Conservation (phyloP, 805 yeast genomes). For the Jamesozyma lodderae region DNA sequence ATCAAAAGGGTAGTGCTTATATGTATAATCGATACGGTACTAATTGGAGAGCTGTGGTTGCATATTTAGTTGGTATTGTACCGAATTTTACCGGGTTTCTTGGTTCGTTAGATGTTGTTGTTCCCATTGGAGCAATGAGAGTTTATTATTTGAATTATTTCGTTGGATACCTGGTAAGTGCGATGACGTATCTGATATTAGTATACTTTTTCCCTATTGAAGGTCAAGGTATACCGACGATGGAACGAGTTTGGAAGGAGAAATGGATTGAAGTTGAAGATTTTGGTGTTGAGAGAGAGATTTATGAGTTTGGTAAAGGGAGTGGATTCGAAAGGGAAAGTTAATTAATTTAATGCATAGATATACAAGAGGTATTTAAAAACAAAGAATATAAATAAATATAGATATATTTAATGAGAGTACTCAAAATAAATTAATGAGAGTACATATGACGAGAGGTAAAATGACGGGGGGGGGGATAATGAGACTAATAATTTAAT, state of each 20-base stretch:
- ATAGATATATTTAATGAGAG: too few relatives aligned
- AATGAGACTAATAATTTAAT: too few relatives aligned
- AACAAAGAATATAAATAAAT: too few relatives aligned
- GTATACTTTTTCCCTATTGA: constrained; percentile 44
- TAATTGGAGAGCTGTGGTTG: constrained; percentile 79
- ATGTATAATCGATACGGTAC: constrained; percentile 53
- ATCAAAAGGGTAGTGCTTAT: constrained; percentile 40
- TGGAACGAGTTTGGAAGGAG: constrained; percentile 52
- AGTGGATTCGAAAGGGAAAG: not conserved
- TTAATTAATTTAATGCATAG: too few relatives aligned
- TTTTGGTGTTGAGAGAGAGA: constrained; percentile 36
- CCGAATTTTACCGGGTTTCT: constrained; percentile 86
- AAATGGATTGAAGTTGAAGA: constrained; percentile 56
- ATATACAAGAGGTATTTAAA: too few relatives aligned
- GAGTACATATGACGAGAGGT: too few relatives aligned
- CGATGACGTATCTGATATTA: constrained; percentile 44
- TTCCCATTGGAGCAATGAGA: constrained; percentile 69
- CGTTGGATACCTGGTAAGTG: constrained; percentile 60
- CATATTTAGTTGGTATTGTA: constrained; percentile 69
- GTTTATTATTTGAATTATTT: constrained; percentile 70
- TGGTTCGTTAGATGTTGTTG: constrained; percentile 69
- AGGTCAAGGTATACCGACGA: constrained; percentile 37
- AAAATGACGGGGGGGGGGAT: too few relatives aligned
- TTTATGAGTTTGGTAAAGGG: constrained; percentile 8
- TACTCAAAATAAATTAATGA: too few relatives aligned